A percentile compares a stretch with the other conserved stretches of the same genome.
Evolutionary conservation across 805 yeast genomes (phyloP).

Genomic region (Candida jianshihensis): DNA sequence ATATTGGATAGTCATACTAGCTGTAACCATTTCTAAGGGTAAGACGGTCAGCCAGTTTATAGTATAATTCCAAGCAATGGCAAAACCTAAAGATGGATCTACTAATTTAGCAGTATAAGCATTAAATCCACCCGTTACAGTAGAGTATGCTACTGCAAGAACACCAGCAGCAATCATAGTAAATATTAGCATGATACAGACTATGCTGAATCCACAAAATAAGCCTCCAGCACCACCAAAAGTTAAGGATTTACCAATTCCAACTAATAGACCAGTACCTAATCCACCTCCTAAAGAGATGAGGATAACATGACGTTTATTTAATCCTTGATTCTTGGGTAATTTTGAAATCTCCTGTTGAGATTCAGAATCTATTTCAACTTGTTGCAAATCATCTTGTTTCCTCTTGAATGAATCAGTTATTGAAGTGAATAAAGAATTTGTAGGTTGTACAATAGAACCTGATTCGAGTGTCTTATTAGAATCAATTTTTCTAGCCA

Average conservation of each 20-base stretch:
- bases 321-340: not conserved
- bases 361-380: not conserved
- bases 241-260: conserved; percentile 42
- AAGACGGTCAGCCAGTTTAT: conserved; percentile 58
- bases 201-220: conserved; percentile 49
- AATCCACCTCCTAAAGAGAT: conserved; percentile 75
- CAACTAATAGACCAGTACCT: conserved; percentile 67
- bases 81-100: conserved; percentile 52
- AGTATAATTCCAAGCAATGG: conserved; percentile 57
- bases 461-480: too few relatives aligned
- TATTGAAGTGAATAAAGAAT: conserved; percentile 4
- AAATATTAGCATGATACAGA: conserved; percentile 51
- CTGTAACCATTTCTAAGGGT: conserved; percentile 60
- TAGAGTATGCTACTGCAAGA: conserved; percentile 52
- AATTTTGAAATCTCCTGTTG: conserved; percentile 5
- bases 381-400: conserved; percentile 2
- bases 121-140: conserved; percentile 57
- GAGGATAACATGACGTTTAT: conserved; percentile 23
- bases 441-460: not conserved
- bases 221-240: conserved; percentile 42
- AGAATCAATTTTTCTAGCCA: too few relatives aligned
- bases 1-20: conserved; percentile 51
- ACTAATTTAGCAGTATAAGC: conserved; percentile 48
- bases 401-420: conserved; percentile 22
- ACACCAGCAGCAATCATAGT: conserved; percentile 64